Conservation (phyloP, 352 stramenopile species). For the Thraustotheca clavata region DNA sequence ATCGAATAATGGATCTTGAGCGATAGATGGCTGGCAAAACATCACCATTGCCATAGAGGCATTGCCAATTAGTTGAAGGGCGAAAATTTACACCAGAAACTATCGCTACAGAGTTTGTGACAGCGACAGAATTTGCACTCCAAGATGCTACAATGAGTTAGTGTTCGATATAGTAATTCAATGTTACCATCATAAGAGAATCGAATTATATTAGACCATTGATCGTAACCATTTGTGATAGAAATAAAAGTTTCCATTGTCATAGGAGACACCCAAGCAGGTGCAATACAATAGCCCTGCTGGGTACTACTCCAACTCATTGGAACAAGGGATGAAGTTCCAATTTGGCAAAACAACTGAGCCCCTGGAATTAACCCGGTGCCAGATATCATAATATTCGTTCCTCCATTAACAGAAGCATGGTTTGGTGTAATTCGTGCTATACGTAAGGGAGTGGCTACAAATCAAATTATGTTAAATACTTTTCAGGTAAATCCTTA, state of each 20-base stretch:
- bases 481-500: no score
- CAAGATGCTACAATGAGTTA: conserved; percentile 3
- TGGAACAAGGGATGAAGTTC: not conserved
- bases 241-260: conserved; percentile 1
- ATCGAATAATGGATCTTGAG: not conserved
- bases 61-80: not conserved
- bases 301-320: not conserved
- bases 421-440: conserved; percentile 11
- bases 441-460: not conserved
- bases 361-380: conserved; percentile 17
- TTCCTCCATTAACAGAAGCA: conserved; percentile 14
- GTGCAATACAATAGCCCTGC: not conserved
- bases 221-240: conserved; percentile 6
- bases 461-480: no score
- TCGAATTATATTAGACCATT: conserved; percentile 13
- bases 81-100: not conserved
- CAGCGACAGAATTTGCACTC: not conserved
- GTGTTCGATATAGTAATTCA: not conserved
- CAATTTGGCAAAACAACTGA: conserved; percentile 26
- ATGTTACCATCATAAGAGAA: conserved; percentile 15
- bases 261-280: not conserved
- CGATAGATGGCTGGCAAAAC: not conserved
- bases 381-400: conserved; percentile 16
- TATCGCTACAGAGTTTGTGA: not conserved
- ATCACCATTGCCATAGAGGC: not conserved